A percentile compares a stretch with the other conserved stretches of the same genome.
Conservation (phyloP, 2,329 filamentous ascomycete genomes). For the Blastomyces emzantsi region DNA sequence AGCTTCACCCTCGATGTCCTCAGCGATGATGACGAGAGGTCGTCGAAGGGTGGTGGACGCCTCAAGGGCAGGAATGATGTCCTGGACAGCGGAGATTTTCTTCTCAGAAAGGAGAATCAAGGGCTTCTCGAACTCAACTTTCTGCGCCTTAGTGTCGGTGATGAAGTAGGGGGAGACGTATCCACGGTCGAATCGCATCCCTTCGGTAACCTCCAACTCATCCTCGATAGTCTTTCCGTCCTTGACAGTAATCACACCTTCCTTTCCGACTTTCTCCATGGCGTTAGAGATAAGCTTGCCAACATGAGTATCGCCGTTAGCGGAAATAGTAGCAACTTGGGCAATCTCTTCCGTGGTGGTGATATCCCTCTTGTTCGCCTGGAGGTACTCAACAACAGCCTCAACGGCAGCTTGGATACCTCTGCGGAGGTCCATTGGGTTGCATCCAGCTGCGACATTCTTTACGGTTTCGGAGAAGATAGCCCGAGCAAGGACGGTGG, state of each 20-base stretch:
- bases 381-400: slow-evolving; percentile 85
- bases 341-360: slow-evolving; percentile 96
- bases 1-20: slow-evolving; percentile 98
- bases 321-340: slow-evolving; percentile 95
- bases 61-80: slow-evolving; percentile 97
- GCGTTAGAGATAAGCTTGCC: slow-evolving; percentile 93
- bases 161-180: slow-evolving; percentile 99
- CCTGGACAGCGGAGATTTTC: slow-evolving; percentile 99
- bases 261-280: slow-evolving; percentile 99
- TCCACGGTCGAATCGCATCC: slow-evolving; percentile 99
- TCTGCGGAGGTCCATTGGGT: slow-evolving; percentile 96
- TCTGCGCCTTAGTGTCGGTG: slow-evolving; percentile 96
- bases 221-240: slow-evolving; percentile 98
- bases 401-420: slow-evolving; percentile 96
- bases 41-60: slow-evolving; percentile 91
- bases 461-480: slow-evolving; percentile 99
- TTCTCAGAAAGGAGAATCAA: slow-evolving; percentile 98
- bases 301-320: slow-evolving; percentile 93
- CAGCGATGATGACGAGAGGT: slow-evolving; percentile 94
- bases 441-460: slow-evolving; percentile 98
- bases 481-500: slow-evolving; percentile 89
- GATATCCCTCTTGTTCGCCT: slow-evolving; percentile 95
- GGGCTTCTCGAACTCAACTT: slow-evolving; percentile 99
- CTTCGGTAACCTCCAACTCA: slow-evolving; percentile 97
- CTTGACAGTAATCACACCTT: slow-evolving; percentile 99